Conservation (phyloP, 441 rosid species). For the Pelargonium australe region DNA sequence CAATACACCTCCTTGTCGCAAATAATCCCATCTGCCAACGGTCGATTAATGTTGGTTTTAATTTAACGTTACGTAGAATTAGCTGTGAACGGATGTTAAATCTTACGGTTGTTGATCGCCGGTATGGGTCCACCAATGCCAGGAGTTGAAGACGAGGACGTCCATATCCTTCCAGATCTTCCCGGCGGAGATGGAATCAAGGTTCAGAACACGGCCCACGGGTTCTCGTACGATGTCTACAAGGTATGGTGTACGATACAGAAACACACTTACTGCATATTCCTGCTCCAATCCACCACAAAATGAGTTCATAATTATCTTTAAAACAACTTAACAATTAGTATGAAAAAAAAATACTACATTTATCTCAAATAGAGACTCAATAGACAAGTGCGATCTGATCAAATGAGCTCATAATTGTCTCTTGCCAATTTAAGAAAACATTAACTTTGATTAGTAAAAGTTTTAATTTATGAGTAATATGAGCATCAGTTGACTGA, state of each 20-base stretch:
- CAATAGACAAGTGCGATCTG: no score
- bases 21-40: conserved; percentile 51
- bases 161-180: conserved; percentile 58
- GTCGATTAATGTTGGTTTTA: no score
- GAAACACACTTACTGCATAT: conserved; percentile 42
- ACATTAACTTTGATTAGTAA: no score
- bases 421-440: no score
- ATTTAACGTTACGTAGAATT: background rate
- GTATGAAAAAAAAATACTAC: no score
- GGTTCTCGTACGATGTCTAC: conserved; percentile 50
- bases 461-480: no score
- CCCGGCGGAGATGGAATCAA: conserved; percentile 45
- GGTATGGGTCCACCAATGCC: conserved; percentile 78
- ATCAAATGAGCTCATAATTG: no score
- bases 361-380: no score
- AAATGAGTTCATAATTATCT: no score
- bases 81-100: background rate
- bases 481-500: no score
- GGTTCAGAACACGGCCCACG: conserved; percentile 43
- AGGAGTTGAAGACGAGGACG: conserved; percentile 54
- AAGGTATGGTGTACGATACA: conserved; percentile 58
- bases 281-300: conserved; percentile 29
- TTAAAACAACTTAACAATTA: background rate
- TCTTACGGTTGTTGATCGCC: conserved; percentile 45
- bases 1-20: conserved; percentile 37